These are phyloP conservation scores for Aspergillus bertholletiae DNA, from an alignment of 495 filamentous ascomycete species.

Conservation along the genomic window DNA sequence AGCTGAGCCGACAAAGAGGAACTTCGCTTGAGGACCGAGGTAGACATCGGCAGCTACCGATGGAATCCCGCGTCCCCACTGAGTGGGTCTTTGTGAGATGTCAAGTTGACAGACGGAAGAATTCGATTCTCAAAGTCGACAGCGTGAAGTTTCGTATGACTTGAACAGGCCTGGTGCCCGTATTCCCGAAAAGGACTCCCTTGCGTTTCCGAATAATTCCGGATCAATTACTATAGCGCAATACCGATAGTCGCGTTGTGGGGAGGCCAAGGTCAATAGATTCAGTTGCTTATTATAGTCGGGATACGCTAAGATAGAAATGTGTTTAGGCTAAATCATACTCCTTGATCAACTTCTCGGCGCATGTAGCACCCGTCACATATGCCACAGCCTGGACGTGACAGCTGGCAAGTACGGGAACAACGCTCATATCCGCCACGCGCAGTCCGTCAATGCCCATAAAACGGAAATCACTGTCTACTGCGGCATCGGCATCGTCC, in stretches of 20 bases:
- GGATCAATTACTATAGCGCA: too few species aligned
- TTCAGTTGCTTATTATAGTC: neutral
- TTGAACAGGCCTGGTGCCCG: too few species aligned
- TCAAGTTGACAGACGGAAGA: neutral
- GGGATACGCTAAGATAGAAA: neutral
- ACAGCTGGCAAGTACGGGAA: slow-evolving; percentile 52
- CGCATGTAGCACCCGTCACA: slow-evolving; percentile 28
- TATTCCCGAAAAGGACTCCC: too few species aligned
- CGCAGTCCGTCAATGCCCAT: slow-evolving; percentile 54
- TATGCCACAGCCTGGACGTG: slow-evolving; percentile 40
- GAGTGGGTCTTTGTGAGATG: neutral
- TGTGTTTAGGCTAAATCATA: slow-evolving; percentile 10
- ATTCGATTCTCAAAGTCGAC: too few species aligned
- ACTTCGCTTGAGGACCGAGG: too few species aligned
- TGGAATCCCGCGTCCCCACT: neutral
- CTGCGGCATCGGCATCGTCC: slow-evolving; percentile 45
- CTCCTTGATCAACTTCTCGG: slow-evolving; percentile 23
- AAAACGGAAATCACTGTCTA: slow-evolving; percentile 54
- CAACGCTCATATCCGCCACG: slow-evolving; percentile 62
- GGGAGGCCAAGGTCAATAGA: too few species aligned
- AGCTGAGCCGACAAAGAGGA: neutral
- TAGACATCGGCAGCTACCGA: neutral
- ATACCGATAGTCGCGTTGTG: too few species aligned
- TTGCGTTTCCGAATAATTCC: too few species aligned
- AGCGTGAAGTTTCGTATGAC: too few species aligned